Conservation (phyloP, 768 basidiomycete species). For the Calocera cornea region DNA sequence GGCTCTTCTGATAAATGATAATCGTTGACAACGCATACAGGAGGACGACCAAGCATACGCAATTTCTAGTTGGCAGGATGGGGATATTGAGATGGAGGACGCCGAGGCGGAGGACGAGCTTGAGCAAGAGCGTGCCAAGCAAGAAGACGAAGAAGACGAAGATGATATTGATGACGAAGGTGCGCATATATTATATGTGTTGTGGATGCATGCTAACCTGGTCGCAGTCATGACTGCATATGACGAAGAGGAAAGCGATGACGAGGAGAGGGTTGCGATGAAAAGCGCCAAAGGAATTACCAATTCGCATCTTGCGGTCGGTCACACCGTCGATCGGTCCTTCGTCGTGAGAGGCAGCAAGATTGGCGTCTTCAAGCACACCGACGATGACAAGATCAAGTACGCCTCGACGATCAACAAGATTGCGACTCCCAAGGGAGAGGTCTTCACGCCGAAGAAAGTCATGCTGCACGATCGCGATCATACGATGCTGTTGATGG, state of each 20-base stretch:
- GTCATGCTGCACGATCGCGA: conserved; percentile 98
- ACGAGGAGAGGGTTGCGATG: conserved; percentile 24
- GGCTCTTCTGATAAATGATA: neutral
- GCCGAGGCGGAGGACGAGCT: conserved; percentile 49
- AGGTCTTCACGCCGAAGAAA: conserved; percentile 72
- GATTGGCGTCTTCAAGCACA: conserved; percentile 79
- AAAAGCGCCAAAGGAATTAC: conserved; percentile 32
- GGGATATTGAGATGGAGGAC: conserved; percentile 83
- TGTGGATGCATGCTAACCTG: neutral
- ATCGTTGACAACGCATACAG: conserved; percentile 25
- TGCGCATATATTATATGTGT: neutral
- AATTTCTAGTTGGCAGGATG: conserved; percentile 44
- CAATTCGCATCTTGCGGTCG: conserved; percentile 84
- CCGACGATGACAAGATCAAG: conserved; percentile 54
- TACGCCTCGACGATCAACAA: conserved; percentile 81
- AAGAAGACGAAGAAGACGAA: conserved; percentile 51
- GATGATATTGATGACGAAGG: conserved; percentile 43
- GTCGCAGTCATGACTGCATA: neutral
- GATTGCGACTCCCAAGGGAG: conserved; percentile 64
- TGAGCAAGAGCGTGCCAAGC: conserved; percentile 32
- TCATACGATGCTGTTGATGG: conserved; percentile 84
- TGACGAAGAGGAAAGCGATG: conserved; percentile 26
- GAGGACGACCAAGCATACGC: conserved; percentile 80
- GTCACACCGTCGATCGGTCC: conserved; percentile 88
- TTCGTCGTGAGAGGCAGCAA: conserved; percentile 86